phyloP scores from a whole-genome alignment of 225 moss, liverwort and hornwort species.

The Physcomitrium patens region DNA sequence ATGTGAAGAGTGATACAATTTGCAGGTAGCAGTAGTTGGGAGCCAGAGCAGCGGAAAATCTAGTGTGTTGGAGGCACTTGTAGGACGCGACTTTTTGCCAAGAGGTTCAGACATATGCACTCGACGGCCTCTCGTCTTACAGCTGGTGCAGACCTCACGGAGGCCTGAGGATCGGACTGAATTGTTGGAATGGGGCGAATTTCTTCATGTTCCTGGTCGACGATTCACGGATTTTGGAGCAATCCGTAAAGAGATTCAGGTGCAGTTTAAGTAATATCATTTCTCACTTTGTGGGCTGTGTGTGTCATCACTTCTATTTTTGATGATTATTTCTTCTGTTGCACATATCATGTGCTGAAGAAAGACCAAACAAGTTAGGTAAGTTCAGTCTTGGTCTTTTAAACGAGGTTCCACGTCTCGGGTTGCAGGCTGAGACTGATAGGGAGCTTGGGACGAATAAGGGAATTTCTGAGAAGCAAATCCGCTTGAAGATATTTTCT shows the following conservation, averaged over 20 bases:
- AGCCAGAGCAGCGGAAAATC: conserved; percentile 99
- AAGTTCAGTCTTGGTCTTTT: neutral
- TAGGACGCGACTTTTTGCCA: conserved; percentile 96
- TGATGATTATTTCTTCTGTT: neutral
- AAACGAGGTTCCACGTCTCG: conserved; percentile 19
- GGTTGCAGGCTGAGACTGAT: conserved; percentile 89
- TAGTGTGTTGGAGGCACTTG: conserved; percentile 96
- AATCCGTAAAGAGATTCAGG: conserved; percentile 98
- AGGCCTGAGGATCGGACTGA: conserved; percentile 93
- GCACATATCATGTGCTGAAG: conserved; percentile 14
- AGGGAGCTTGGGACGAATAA: conserved; percentile 94
- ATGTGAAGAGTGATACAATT: conserved; percentile 19
- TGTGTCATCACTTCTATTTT: conserved; percentile 5
- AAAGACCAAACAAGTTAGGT: neutral
- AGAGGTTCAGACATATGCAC: conserved; percentile 98
- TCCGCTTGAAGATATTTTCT: conserved; percentile 95
- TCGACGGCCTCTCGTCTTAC: conserved; percentile 89
- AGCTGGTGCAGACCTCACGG: conserved; percentile 93
- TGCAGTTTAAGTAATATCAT: conserved; percentile 23
- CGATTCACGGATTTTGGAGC: conserved; percentile 91
- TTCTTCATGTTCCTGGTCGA: conserved; percentile 93
- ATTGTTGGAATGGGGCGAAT: conserved; percentile 98
- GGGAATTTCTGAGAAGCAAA: conserved; percentile 98
- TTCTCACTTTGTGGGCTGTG: conserved; percentile 4
- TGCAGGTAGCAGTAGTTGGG: conserved; percentile 94